A percentile compares a stretch with the other conserved stretches of the same genome.
phyloP scores from a whole-genome alignment of 208 protist genomes.

The Leptomonas seymouri region DNA sequence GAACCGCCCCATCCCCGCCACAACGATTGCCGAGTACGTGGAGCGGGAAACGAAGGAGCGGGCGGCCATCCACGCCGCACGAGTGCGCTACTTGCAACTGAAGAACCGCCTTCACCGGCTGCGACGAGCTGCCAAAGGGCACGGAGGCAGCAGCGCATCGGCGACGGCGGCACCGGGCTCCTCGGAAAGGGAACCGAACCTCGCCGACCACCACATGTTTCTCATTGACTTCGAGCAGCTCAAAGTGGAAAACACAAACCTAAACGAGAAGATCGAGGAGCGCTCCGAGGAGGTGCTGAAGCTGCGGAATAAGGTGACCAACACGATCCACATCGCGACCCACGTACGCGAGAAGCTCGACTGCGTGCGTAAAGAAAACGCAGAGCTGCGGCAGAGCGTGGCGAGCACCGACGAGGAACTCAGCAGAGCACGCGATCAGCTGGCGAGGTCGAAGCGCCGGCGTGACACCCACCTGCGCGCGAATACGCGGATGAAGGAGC shows the following conservation, averaged over 20 bases:
- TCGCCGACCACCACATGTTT: conserved; percentile 93
- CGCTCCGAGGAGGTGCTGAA: conserved; percentile 97
- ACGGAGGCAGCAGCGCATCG: conserved; percentile 9
- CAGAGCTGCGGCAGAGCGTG: conserved; percentile 85
- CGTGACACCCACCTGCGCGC: conserved; percentile 87
- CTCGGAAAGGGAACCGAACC: conserved; percentile 52
- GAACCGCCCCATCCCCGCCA: conserved; percentile 67
- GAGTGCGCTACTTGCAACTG: conserved; percentile 93
- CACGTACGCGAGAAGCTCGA: conserved; percentile 98
- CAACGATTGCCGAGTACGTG: conserved; percentile 77
- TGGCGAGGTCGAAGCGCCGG: conserved; percentile 92
- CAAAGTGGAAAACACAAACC: conserved; percentile 99
- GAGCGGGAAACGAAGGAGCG: conserved; percentile 76
- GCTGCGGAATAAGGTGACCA: conserved; percentile 94
- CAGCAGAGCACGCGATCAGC: conserved; percentile 77
- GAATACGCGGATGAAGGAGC: conserved; percentile 91
- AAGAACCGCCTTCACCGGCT: conserved; percentile 80
- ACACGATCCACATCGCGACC: conserved; percentile 97
- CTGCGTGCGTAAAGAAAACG: conserved; percentile 95
- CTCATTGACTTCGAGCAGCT: conserved; percentile 99
- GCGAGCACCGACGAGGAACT: conserved; percentile 91
- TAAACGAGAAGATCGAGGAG: conserved; percentile 99
- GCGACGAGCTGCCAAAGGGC: conserved; percentile 37
- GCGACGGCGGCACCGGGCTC: not conserved
- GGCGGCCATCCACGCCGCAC: conserved; percentile 72